Evolutionary conservation across 805 yeast genomes (phyloP).

Genomic region (Saccharomycopsis guyanensis): DNA sequence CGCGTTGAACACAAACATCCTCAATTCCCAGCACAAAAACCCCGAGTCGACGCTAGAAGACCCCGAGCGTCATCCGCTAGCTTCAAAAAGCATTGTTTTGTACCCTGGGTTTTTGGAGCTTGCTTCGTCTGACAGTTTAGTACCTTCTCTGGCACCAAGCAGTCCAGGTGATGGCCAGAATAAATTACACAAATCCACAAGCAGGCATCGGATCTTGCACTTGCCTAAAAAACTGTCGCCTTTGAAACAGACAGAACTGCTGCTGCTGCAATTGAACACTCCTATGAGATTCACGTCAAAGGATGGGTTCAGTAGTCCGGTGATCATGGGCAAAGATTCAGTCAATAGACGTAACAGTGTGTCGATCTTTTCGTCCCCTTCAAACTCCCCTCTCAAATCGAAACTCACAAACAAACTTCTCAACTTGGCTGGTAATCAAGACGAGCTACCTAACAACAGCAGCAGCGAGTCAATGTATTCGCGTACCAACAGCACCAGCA

Average conservation of each 20-base stretch:
- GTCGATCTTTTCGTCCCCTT: conserved; percentile 15
- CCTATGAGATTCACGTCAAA: neutral
- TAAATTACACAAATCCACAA: neutral
- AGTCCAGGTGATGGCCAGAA: no score
- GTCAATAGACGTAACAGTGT: neutral
- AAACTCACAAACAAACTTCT: conserved; percentile 12
- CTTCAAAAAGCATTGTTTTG: conserved; percentile 13
- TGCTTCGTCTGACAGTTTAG: neutral
- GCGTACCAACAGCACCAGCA: neutral
- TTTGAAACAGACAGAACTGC: conserved; percentile 4
- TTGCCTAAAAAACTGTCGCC: conserved; percentile 18
- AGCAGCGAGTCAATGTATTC: conserved; percentile 1
- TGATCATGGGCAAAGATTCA: neutral
- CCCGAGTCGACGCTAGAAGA: neutral
- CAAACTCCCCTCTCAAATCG: conserved; percentile 16
- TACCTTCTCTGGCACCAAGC: conserved; percentile 1
- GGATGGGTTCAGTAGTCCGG: neutral
- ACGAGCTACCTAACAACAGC: neutral
- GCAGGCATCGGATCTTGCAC: conserved; percentile 11
- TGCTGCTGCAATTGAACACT: neutral
- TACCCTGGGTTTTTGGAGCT: conserved; percentile 16
- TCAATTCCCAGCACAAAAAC: neutral
- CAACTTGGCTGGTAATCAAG: neutral
- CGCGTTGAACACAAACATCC: conserved; percentile 3
- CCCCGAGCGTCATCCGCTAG: conserved; percentile 6